Evolutionary conservation across 768 basidiomycete species (phyloP).

Genomic region (Termitomyces sp.): DNA sequence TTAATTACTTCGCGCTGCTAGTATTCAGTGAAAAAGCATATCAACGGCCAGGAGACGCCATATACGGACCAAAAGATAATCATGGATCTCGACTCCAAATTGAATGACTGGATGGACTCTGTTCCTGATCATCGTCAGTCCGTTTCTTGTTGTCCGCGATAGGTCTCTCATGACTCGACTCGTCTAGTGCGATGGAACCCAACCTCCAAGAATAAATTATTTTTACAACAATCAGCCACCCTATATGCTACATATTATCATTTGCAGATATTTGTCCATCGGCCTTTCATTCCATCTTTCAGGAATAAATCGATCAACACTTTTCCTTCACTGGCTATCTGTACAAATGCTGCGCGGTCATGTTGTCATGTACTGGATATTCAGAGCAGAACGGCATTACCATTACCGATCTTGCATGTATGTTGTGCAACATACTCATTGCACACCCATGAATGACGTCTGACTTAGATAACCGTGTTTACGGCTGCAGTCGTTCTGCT

Average conservation of each 20-base stretch:
- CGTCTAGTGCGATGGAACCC: slow-evolving; percentile 43
- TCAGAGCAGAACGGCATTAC: slow-evolving; percentile 32
- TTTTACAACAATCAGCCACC: slow-evolving; percentile 55
- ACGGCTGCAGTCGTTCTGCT: slow-evolving; percentile 52
- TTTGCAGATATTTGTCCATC: slow-evolving; percentile 71
- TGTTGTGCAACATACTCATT: neutral
- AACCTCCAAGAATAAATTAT: slow-evolving; percentile 29
- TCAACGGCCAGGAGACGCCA: slow-evolving; percentile 42
- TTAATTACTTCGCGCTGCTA: slow-evolving; percentile 17
- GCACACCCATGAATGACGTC: neutral
- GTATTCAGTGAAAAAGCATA: slow-evolving; percentile 72
- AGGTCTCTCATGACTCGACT: neutral
- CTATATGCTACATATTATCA: slow-evolving; percentile 45
- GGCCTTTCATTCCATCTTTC: slow-evolving; percentile 73
- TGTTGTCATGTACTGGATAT: slow-evolving; percentile 67
- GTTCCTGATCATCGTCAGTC: slow-evolving; percentile 54
- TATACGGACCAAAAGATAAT: slow-evolving; percentile 63
- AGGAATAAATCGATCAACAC: slow-evolving; percentile 36
- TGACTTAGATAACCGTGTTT: slow-evolving; percentile 31
- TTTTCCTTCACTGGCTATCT: slow-evolving; percentile 73
- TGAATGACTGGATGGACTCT: slow-evolving; percentile 77
- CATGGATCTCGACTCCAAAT: slow-evolving; percentile 67
- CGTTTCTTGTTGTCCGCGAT: slow-evolving; percentile 21
- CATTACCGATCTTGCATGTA: slow-evolving; percentile 36
- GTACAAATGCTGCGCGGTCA: slow-evolving; percentile 80